Evolutionary conservation across 2,329 filamentous ascomycete species (phyloP), one percentile per base, ranked within the genome.

Genomic region (Fusarium scirpi): DNA sequence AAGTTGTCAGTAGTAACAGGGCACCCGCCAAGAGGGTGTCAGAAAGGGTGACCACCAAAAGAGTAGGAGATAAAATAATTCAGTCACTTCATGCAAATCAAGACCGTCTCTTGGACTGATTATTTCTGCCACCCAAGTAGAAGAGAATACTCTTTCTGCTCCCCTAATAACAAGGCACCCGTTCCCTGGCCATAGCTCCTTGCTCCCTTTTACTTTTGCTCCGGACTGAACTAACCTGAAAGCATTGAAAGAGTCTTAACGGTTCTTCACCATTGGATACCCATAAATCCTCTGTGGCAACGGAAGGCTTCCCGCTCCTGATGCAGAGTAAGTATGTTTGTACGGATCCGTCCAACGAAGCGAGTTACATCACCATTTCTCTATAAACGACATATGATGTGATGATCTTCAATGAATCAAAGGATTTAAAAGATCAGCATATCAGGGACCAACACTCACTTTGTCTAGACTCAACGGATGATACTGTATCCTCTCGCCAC

Each of bases 111-210:
- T 10, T 8, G 1, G 5, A 2, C 8, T 34, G 5, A 34, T 5
- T 34, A n/a, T 38, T 38, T 38, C 18, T 38, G 18, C 18, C 32
- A 38, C 18, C 18, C 10, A 38, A 38, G 34, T 10, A 12, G 3
- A 1, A 7, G 34, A 38, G 18, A 10, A 4, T n/a, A 12, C 10
- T n/a, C 18, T 38, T 38, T 38, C 34, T n/a, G 34, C 18, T 38
- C 0, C 34, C 34, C 9, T n/a, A 15, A 27, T n/a, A 27, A 8
- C 6, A 41, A 22, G 22, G 24, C 34, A 3, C 29, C 25, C 24
- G 25, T 52, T 67, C 58, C 6, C 27, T 63, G 54, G 58, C 47
- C 62, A 68, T 53, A 65, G 62, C 46, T 63, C 27, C 43, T 25
- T 59, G 22, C 18, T 18, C 4, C 11, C 24, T 40, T 9, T 16